These are phyloP conservation scores for Metarhizium robertsii DNA, from an alignment of 2,329 filamentous ascomycete species.

Conservation along the genomic window DNA sequence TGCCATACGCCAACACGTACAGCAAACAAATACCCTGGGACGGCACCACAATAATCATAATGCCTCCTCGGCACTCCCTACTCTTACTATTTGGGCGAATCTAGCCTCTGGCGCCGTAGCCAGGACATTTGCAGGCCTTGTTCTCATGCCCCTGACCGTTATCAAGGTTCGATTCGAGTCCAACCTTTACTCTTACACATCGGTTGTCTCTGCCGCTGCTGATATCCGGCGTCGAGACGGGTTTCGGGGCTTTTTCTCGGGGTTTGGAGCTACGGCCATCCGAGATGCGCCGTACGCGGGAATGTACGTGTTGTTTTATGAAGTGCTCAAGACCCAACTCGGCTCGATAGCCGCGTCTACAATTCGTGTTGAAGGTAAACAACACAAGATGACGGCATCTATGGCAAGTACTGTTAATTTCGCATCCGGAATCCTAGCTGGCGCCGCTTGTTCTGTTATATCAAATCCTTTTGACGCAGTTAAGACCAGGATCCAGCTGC, in stretches of 20 bases:
- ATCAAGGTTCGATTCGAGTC: slow-evolving; percentile 96
- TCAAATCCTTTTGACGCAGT: slow-evolving; percentile 97
- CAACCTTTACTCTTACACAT: slow-evolving; percentile 73
- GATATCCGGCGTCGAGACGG: slow-evolving; percentile 71
- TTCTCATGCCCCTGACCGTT: slow-evolving; percentile 92
- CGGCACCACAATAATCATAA: slow-evolving; percentile 13
- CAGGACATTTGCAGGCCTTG: slow-evolving; percentile 75
- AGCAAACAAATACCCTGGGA: slow-evolving; percentile 15
- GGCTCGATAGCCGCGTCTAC: slow-evolving; percentile 13
- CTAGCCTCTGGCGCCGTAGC: slow-evolving; percentile 76
- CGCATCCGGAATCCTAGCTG: slow-evolving; percentile 69
- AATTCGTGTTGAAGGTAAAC: slow-evolving; percentile 6
- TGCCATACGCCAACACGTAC: slow-evolving; percentile 60
- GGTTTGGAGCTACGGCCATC: slow-evolving; percentile 87
- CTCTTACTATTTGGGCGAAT: slow-evolving; percentile 76
- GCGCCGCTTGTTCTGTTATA: slow-evolving; percentile 71
- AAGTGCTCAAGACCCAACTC: slow-evolving; percentile 64
- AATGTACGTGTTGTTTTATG: slow-evolving; percentile 89
- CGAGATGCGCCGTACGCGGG: slow-evolving; percentile 96
- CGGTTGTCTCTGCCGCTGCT: slow-evolving; percentile 58
- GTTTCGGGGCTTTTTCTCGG: slow-evolving; percentile 77
- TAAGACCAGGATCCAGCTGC: slow-evolving; percentile 89
- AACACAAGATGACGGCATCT: slow-evolving; percentile 19
- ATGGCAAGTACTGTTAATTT: slow-evolving; percentile 68
- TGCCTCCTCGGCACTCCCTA: slow-evolving; percentile 64